These are phyloP conservation scores for Cystobasidium ongulense DNA, from an alignment of 768 basidiomycete species.

Conservation along the genomic window DNA sequence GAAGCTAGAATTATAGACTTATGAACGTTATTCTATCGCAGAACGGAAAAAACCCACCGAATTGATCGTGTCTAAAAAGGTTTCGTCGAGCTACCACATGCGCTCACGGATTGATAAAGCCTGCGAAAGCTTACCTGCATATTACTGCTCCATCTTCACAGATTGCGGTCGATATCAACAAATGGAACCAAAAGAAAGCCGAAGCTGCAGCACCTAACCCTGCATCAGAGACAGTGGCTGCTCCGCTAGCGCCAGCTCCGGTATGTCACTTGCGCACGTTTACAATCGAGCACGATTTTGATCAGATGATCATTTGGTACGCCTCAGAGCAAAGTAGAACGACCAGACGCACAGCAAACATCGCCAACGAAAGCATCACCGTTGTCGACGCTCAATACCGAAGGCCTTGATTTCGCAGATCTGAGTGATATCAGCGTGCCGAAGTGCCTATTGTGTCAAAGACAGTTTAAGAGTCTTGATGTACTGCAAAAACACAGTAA, in stretches of 20 bases:
- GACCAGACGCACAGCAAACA: neutral
- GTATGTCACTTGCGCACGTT: neutral
- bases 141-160: constrained; percentile 44
- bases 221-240: neutral
- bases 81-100: constrained; percentile 31
- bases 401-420: constrained; percentile 77
- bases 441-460: constrained; percentile 76
- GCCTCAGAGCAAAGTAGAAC: neutral
- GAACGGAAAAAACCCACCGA: constrained; percentile 33
- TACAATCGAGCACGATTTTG: neutral
- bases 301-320: constrained; percentile 24
- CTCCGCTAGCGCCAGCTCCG: neutral
- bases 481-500: constrained; percentile 81
- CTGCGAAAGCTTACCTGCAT: constrained; percentile 26
- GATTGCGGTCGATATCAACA: constrained; percentile 82
- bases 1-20: no score
- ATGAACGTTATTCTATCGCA: no score
- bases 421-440: constrained; percentile 52
- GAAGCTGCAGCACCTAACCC: constrained; percentile 59
- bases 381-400: constrained; percentile 18
- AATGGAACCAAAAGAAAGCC: constrained; percentile 94
- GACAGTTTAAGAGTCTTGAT: constrained; percentile 82
- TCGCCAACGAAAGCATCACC: neutral
- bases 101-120: constrained; percentile 8
- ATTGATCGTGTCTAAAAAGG: constrained; percentile 35